Evolutionary conservation across 208 protist genomes (phyloP), one percentile per base, ranked within the genome.

Genomic region (Leishmania martiniquensis): DNA sequence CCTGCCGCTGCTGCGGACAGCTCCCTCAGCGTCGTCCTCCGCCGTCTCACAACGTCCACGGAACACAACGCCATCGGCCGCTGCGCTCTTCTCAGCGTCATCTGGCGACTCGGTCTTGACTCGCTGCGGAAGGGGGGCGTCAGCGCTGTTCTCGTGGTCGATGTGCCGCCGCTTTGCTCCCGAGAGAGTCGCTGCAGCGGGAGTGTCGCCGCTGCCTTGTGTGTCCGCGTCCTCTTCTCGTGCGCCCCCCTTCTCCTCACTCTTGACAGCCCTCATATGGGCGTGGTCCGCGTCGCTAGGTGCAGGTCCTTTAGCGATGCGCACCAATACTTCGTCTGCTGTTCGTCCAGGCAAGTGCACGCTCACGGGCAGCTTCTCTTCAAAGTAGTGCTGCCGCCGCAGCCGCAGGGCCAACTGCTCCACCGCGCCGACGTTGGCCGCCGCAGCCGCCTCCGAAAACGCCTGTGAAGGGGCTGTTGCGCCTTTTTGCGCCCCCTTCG

Each of bases 301-400:
- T 10, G 63, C 39, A 32, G 20, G 2, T 32, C 20, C 39, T 29
- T 68, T 29, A 39, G n/a, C 34, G 49, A 59, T 54, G 42, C 75
- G 80, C 59, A 81, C 29, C 34, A 85, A 63, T 15, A 81, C 67
- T 2, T 84, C 80, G n/a, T 76, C 79, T 17, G 71, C 82, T 10
- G 62, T 54, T 37, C 76, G 66, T 12, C 80, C 85, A 15, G 85
- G 85, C 49, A 84, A 72, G 72, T 86, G 77, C 39, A 87, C 80
- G 72, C 69, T 62, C 54, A 85, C 69, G n/a, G 74, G 65, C 12
- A 85, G 62, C 1, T 49, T 25, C 12, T 81, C 51, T 55, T 76
- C 60, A 29, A 82, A 87, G 84, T 87, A 87, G 45, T 37, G 84
- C 72, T 77, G 67, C 37, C n/a, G 78, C 44, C 52, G 77, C 59